A percentile compares a stretch with the other conserved stretches of the same genome.
Conservation (phyloP, 2,329 filamentous ascomycete genomes). For the Colletotrichum magnum region DNA sequence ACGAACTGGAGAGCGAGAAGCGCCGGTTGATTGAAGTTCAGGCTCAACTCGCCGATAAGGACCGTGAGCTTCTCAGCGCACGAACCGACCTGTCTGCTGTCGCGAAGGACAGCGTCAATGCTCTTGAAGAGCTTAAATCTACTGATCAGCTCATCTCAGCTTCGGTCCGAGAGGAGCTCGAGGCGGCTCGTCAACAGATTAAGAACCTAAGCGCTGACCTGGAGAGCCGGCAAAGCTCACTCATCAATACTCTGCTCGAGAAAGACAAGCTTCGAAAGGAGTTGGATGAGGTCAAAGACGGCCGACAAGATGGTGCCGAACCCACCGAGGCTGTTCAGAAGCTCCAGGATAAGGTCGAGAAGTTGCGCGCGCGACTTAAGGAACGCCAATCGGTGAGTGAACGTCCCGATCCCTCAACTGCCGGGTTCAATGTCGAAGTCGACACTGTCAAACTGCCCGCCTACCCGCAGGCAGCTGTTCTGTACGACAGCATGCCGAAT, state of each 20-base stretch:
- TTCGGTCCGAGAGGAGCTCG: conserved; percentile 71
- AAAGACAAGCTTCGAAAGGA: conserved; percentile 73
- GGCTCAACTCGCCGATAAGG: conserved; percentile 64
- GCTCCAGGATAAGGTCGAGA: conserved; percentile 68
- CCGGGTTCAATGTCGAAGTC: not conserved
- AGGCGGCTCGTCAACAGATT: conserved; percentile 66
- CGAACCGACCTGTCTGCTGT: conserved; percentile 69
- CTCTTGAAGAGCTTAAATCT: conserved; percentile 70
- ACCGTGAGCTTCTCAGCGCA: conserved; percentile 68
- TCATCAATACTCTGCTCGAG: conserved; percentile 71
- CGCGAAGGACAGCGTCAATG: conserved; percentile 67
- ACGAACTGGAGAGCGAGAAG: conserved; percentile 56
- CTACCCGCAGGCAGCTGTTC: conserved; percentile 15
- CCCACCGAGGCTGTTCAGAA: conserved; percentile 56
- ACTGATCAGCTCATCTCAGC: conserved; percentile 71
- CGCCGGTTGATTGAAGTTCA: conserved; percentile 54
- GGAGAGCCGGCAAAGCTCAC: conserved; percentile 71
- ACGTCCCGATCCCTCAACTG: not conserved
- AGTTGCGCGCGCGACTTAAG: conserved; percentile 68
- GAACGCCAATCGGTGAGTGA: conserved; percentile 72
- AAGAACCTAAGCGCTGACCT: conserved; percentile 64
- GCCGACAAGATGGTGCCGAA: conserved; percentile 52
- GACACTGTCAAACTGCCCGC: not conserved
- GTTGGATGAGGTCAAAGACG: conserved; percentile 61
- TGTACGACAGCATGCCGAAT: conserved; percentile 33